Percentiles rank a stretch among this genome's conserved stretches.
Evolutionary conservation across 495 filamentous ascomycete genomes (phyloP).

Genomic region (Immersiella caudata): DNA sequence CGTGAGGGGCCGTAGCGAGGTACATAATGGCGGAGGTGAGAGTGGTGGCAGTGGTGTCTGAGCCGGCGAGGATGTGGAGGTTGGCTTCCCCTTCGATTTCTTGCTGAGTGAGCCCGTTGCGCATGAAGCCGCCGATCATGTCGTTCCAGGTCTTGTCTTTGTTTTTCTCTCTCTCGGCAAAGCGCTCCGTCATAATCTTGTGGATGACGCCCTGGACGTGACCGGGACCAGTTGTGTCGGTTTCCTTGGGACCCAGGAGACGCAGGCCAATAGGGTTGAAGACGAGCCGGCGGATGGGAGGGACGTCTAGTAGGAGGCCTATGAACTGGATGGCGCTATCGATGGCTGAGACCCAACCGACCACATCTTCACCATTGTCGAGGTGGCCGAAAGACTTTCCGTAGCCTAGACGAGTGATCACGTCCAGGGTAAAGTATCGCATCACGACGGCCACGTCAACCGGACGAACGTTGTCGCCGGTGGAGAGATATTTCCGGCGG

Average conservation of each 20-base stretch:
- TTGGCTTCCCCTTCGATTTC: conserved; percentile 42
- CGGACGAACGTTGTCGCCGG: conserved; percentile 25
- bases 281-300: conserved; percentile 1
- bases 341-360: background rate
- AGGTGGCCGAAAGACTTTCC: conserved; percentile 49
- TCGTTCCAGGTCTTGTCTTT: conserved; percentile 6
- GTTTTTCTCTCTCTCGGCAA: background rate
- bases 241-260: conserved; percentile 5
- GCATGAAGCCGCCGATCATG: conserved; percentile 34
- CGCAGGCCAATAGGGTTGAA: background rate
- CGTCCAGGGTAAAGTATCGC: conserved; percentile 51
- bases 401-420: conserved; percentile 50
- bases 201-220: conserved; percentile 15
- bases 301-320: background rate
- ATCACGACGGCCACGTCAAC: conserved; percentile 41
- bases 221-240: conserved; percentile 16
- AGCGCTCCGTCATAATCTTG: conserved; percentile 5
- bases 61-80: conserved; percentile 58
- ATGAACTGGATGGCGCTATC: background rate
- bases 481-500: conserved; percentile 41
- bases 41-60: conserved; percentile 64
- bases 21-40: conserved; percentile 57
- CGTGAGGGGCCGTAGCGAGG: conserved; percentile 44
- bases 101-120: conserved; percentile 31
- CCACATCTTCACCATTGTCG: conserved; percentile 17